A percentile compares a stretch with the other conserved stretches of the same genome.
Evolutionary conservation across 495 filamentous ascomycete species (phyloP).

Genomic region (Aspergillus saccharolyticus): DNA sequence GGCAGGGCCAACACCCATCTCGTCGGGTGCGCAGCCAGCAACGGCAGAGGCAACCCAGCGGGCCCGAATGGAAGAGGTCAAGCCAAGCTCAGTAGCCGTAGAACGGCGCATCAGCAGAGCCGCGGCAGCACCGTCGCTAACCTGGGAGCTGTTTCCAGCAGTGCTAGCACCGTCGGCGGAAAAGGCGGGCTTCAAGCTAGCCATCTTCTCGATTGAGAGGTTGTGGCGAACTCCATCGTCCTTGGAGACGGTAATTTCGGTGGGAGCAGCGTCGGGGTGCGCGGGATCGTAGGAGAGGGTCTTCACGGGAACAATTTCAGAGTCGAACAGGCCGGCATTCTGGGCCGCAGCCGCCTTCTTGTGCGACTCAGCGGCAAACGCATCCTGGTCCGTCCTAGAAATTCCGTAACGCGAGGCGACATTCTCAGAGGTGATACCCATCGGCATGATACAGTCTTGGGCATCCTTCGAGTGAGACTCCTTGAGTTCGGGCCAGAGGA

Average conservation of each 20-base stretch:
- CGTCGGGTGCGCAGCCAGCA: conserved; percentile 75
- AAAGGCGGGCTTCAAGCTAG: conserved; percentile 81
- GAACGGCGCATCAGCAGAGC: conserved; percentile 77
- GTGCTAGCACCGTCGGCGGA: conserved; percentile 66
- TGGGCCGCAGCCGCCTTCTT: conserved; percentile 64
- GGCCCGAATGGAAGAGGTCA: conserved; percentile 63
- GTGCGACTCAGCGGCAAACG: conserved; percentile 71
- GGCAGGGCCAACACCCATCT: conserved; percentile 90
- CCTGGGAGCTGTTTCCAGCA: conserved; percentile 81
- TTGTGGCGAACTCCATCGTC: conserved; percentile 78
- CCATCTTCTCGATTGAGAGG: conserved; percentile 63
- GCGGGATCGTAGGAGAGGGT: conserved; percentile 52
- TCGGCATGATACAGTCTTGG: conserved; percentile 83
- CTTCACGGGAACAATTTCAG: conserved; percentile 72
- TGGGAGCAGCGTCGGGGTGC: conserved; percentile 57
- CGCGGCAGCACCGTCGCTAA: conserved; percentile 84
- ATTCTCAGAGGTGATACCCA: conserved; percentile 92
- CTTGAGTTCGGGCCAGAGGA: conserved; percentile 70
- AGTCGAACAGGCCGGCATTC: conserved; percentile 61
- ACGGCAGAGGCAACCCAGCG: conserved; percentile 72
- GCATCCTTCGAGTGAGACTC: conserved; percentile 63
- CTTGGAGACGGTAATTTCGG: conserved; percentile 56
- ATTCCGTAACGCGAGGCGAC: conserved; percentile 75
- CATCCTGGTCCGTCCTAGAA: conserved; percentile 72
- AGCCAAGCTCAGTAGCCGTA: conserved; percentile 69